These are phyloP conservation scores for Withania somnifera DNA, from an alignment of 305 asterid species.

Conservation along the genomic window DNA sequence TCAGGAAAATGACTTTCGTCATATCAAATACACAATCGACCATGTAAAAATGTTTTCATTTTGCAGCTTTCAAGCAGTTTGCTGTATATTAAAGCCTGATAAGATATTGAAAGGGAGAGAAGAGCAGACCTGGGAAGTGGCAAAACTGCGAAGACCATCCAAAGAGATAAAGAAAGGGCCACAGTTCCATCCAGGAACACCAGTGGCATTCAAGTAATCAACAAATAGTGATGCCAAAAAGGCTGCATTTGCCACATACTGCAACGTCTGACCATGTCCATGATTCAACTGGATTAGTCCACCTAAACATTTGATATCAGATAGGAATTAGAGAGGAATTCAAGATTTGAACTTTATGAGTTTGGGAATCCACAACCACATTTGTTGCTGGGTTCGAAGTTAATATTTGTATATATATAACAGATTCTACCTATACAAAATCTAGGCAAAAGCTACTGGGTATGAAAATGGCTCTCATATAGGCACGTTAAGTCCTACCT, in stretches of 20 bases:
- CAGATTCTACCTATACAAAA: background rate
- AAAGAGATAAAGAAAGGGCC: conserved; percentile 32
- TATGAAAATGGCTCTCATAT: background rate
- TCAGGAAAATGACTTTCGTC: background rate
- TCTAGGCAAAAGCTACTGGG: background rate
- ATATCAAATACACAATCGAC: background rate
- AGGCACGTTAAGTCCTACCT: background rate
- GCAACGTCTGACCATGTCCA: conserved; percentile 52
- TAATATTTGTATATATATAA: background rate
- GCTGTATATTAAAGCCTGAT: background rate
- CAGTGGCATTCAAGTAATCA: conserved; percentile 61
- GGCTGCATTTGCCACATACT: conserved; percentile 77
- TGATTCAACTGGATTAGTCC: conserved; percentile 59
- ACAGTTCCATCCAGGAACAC: conserved; percentile 69
- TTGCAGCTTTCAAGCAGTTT: background rate
- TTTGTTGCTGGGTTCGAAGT: background rate
- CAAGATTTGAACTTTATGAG: background rate
- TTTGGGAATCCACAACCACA: background rate
- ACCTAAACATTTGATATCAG: conserved; percentile 22
- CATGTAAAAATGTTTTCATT: background rate
- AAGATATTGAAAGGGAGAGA: background rate
- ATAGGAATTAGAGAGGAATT: background rate
- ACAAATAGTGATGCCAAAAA: conserved; percentile 65
- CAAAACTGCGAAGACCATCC: conserved; percentile 40
- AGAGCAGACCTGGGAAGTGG: conserved; percentile 54